Base-by-base conservation (phyloP, 352 stramenopile genomes). In the Peronospora farinosa region DNA sequence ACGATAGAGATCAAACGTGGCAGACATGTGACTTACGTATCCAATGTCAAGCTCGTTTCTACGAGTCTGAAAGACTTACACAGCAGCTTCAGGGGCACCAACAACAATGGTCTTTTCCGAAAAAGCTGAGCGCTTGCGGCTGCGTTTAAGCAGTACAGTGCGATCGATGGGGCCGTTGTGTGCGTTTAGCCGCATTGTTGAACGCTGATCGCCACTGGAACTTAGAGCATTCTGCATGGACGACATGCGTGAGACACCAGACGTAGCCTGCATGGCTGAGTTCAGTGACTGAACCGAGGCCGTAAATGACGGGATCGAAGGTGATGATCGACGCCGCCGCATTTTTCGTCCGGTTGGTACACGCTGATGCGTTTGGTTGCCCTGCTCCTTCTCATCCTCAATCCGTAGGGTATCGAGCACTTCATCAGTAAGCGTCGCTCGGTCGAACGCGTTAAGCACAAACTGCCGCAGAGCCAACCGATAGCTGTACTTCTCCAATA, bases 41-140 rank as follows among this genome's bases (percentile, higher is more conserved):
- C 31, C 13, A 28, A 44, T 42, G 33, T 28, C 39, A 42, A 54
- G 33, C 50, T 55, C 50, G 27, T 59, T 19, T 51, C 48, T 46
- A 21, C 33, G 12, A 36, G 5, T 12, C n/a, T 21, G 7, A 46
- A 36, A 17, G 27, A 25, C 7, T 16, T 84, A 95, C 31, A 95
- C 83, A 32, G 75, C 74, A 45, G 84, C 84, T 68, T 95, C 81
- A 2, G 78, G 78, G 1, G 81, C 84, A 30, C 84, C 84, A 1
- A 95, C 80, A 39, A 92, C 83, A 51, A 95, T 95, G n/a, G 76
- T 92, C 58, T 86, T 87, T 60, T 90, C 77, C 0, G 75, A 88
- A 51, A 81, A 79, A 42, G 74, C 65, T 9, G 64, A 69, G 40
- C 77, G 78, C 54, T 89, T 89, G 28, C 73, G 72, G 49, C 70